Evolutionary conservation across 1,284 basidiomycete species (phyloP).

Genomic region (Cutaneotrichosporon sp.): DNA sequence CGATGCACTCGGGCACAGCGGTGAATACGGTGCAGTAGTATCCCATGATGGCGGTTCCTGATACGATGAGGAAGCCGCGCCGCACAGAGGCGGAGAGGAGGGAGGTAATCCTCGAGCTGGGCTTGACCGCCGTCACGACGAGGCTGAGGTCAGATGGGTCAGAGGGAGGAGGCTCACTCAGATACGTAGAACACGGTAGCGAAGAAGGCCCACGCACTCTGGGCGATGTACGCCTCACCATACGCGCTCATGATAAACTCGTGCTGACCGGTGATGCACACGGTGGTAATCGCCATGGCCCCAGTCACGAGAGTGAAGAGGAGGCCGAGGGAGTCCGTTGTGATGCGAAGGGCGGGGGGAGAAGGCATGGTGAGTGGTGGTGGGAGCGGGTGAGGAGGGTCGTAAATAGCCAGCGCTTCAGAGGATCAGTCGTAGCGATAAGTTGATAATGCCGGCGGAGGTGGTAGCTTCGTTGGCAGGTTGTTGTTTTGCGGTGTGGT

Average conservation of each 20-base stretch:
- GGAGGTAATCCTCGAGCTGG: neutral
- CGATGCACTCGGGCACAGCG: neutral
- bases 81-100: neutral
- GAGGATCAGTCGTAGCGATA: too few relatives aligned
- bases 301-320: neutral
- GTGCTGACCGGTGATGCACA: neutral
- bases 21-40: neutral
- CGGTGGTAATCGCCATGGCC: neutral
- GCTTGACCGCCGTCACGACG: neutral
- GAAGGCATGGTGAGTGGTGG: neutral
- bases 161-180: neutral
- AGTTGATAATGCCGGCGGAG: too few relatives aligned
- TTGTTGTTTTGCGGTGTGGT: too few relatives aligned
- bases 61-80: neutral
- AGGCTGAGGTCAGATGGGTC: neutral
- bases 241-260: neutral
- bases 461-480: too few relatives aligned
- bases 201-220: neutral
- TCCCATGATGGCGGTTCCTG: neutral
- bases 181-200: neutral
- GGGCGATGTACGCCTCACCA: neutral
- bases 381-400: neutral
- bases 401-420: too few relatives aligned
- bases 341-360: neutral
- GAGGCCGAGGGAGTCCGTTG: neutral